Conservation (phyloP, 2,329 filamentous ascomycete genomes). For the Diplodia corticola region DNA sequence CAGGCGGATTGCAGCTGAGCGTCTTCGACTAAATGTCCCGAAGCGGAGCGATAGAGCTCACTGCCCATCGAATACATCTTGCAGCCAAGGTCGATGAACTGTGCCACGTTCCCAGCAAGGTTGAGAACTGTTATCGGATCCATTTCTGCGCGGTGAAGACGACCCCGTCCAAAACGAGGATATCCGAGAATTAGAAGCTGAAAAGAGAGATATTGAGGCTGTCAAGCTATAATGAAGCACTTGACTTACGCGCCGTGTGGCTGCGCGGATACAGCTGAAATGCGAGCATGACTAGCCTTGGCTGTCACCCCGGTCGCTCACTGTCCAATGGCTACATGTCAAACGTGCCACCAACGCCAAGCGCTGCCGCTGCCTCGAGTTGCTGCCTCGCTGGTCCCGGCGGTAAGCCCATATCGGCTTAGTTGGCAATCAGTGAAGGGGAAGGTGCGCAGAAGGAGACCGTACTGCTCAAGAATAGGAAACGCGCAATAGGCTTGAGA, state of each 20-base stretch:
- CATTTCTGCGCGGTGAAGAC: background rate
- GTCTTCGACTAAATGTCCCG: background rate
- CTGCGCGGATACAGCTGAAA: background rate
- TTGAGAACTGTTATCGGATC: background rate
- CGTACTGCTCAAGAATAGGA: too few relatives aligned
- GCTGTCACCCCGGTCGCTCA: background rate
- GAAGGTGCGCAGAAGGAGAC: too few relatives aligned
- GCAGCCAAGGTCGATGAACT: background rate
- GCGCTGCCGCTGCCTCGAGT: background rate
- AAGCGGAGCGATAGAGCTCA: background rate
- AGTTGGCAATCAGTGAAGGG: background rate
- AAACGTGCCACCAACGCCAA: background rate
- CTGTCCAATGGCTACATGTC: background rate
- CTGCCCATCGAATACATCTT: background rate
- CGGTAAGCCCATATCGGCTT: background rate
- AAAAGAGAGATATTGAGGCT: background rate
- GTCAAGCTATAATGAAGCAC: background rate
- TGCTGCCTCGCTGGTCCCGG: background rate
- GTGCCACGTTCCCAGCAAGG: background rate
- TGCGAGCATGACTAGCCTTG: background rate
- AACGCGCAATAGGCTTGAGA: too few relatives aligned
- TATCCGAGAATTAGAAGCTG: background rate
- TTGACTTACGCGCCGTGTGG: background rate
- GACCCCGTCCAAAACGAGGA: background rate
- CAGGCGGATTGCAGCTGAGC: background rate